These are phyloP conservation scores for Fusarium brevicatenulatum DNA, from an alignment of 2,329 filamentous ascomycete genomes.

Conservation along the genomic window DNA sequence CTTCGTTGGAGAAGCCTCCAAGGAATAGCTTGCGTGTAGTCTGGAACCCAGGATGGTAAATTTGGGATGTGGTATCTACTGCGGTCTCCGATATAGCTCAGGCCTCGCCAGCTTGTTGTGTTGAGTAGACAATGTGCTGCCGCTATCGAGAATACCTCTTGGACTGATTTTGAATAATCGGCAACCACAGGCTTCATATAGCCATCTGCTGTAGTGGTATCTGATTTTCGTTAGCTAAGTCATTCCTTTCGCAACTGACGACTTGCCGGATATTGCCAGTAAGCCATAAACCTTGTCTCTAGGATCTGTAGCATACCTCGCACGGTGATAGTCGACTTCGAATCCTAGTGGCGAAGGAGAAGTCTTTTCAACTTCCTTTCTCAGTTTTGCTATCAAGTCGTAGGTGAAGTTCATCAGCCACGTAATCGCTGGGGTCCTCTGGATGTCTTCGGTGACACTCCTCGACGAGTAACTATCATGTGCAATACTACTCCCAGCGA, in stretches of 20 bases:
- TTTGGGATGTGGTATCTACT: not conserved
- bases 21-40: not conserved
- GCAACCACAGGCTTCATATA: not conserved
- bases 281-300: not conserved
- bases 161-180: not conserved
- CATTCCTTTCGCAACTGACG: accelerated
- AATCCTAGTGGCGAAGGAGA: not conserved
- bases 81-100: not conserved
- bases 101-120: not conserved
- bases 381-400: not conserved
- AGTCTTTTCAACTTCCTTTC: not conserved
- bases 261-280: not conserved
- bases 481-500: not conserved
- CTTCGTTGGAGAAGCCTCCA: conserved; percentile 2
- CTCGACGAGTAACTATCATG: not conserved
- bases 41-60: conserved; percentile 3
- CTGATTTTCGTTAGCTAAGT: not conserved
- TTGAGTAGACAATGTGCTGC: conserved; percentile 3
- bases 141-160: not conserved
- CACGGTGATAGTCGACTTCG: not conserved
- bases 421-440: not conserved
- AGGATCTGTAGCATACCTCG: not conserved
- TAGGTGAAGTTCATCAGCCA: conserved; percentile 3
- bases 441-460: not conserved
- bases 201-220: not conserved